Evolutionary conservation across 1,284 basidiomycete genomes (phyloP).

Genomic region (Violaceomyces palustris): DNA sequence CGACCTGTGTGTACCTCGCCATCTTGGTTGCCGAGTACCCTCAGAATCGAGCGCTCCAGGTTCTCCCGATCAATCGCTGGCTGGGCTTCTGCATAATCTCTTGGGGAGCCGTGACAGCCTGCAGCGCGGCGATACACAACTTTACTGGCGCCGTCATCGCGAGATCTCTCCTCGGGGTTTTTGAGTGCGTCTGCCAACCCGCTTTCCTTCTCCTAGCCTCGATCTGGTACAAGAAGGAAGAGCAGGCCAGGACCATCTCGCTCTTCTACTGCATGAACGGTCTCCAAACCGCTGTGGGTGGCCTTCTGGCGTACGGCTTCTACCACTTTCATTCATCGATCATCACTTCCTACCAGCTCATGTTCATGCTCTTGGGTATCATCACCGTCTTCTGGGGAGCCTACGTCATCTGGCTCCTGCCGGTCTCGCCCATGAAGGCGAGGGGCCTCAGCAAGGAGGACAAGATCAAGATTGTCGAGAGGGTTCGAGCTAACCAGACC

Average conservation of each 20-base stretch:
- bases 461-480: constrained; percentile 58
- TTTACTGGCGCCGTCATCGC: constrained; percentile 31
- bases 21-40: constrained; percentile 30
- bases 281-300: constrained; percentile 26
- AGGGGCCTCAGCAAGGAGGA: constrained; percentile 58
- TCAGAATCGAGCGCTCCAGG: constrained; percentile 36
- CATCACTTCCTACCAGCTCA: constrained; percentile 60
- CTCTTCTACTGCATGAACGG: constrained; percentile 37
- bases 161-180: constrained; percentile 44
- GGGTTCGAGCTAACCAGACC: constrained; percentile 58
- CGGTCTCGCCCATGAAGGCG: constrained; percentile 21
- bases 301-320: constrained; percentile 47
- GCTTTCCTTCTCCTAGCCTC: constrained; percentile 36
- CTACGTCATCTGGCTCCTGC: constrained; percentile 46
- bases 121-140: constrained; percentile 31
- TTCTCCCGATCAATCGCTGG: constrained; percentile 35
- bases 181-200: constrained; percentile 42
- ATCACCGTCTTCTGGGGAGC: constrained; percentile 24
- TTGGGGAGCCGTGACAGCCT: constrained; percentile 31
- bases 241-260: constrained; percentile 25
- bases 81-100: constrained; percentile 24
- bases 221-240: constrained; percentile 29
- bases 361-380: constrained; percentile 53
- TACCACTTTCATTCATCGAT: constrained; percentile 55
- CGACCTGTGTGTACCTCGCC: constrained; percentile 42